Evolutionary conservation across 805 yeast species (phyloP), one percentile per base, ranked within the genome.

Genomic region (Saccharomycopsis babjevae): DNA sequence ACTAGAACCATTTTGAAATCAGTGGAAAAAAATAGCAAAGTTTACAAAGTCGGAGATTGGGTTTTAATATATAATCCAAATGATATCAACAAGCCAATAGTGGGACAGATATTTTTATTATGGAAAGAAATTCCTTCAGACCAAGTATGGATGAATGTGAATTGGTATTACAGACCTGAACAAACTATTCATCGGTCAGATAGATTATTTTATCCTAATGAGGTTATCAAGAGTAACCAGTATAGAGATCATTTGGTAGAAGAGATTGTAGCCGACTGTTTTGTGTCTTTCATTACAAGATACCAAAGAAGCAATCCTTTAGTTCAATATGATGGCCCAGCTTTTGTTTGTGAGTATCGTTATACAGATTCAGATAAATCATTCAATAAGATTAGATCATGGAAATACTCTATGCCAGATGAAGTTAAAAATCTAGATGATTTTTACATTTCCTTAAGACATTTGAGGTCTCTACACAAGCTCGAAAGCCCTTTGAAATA

Each of bases 361-460:
- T 94, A 92, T 74, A 93, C 93, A 70, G 97, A 93, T 71, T 79
- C 83, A 60, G 96, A 89, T 68, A 89, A 89, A 72, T 85, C 85
- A 34, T 94, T 94, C 78, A 94, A 93, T 74, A 88, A 93, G 70
- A 94, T 94, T 68, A 82, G 98, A 70, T 93, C 99, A 1, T 94
- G 99, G 99, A 93, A 90, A 73, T 97, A 97, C 6, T 94, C 98
- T 77, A 79, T 94, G 66, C 99, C 99, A 0, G 98, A 94, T 73
- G 98, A 93, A 72, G 88, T 93, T 56, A 83, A 98, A 68, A 91
- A 88, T 65, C 68, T 74, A 59, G 93, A 89, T 68, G 97, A 92
- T 68, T 87, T 88, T 39, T 83, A 88, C 25, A 82, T 83, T 43
- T 91, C 93, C 7, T 79, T 93, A 57, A 76, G 79, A 60, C 84